Evolutionary conservation across 805 yeast species (phyloP).

Genomic region (Ogataea degrootiae): DNA sequence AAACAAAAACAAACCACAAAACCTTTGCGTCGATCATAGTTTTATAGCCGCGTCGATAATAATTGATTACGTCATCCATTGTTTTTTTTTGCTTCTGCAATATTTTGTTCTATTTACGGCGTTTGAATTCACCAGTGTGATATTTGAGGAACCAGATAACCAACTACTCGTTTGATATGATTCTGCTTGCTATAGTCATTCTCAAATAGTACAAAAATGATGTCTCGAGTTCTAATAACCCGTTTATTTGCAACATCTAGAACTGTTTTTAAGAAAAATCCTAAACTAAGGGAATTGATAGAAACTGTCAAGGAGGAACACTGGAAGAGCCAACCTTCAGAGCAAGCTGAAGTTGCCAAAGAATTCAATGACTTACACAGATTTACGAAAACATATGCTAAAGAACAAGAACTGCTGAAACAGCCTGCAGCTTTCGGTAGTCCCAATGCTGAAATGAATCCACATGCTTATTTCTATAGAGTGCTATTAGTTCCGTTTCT

Average conservation of each 20-base stretch:
- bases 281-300: slow-evolving; percentile 2
- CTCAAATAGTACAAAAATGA: background rate
- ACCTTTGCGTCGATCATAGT: no score
- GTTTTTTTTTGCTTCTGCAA: no score
- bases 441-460: slow-evolving; percentile 14
- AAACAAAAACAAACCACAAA: no score
- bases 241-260: background rate
- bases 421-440: slow-evolving; percentile 3
- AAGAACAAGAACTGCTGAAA: background rate
- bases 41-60: no score
- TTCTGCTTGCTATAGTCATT: background rate
- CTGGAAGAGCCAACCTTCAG: slow-evolving; percentile 4
- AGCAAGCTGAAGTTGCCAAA: slow-evolving; percentile 1
- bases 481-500: slow-evolving; percentile 42
- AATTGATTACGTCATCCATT: no score
- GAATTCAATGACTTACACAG: background rate
- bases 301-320: slow-evolving; percentile 4
- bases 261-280: background rate
- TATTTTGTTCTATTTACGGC: no score
- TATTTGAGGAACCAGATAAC: no score
- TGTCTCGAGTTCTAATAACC: background rate
- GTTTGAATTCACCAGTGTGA: no score
- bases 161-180: no score
- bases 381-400: slow-evolving; percentile 1
- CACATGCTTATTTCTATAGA: slow-evolving; percentile 37